A percentile compares a stretch with the other conserved stretches of the same genome.
Conservation (phyloP, 2,329 filamentous ascomycete genomes). For the Aureobasidium sp. region DNA sequence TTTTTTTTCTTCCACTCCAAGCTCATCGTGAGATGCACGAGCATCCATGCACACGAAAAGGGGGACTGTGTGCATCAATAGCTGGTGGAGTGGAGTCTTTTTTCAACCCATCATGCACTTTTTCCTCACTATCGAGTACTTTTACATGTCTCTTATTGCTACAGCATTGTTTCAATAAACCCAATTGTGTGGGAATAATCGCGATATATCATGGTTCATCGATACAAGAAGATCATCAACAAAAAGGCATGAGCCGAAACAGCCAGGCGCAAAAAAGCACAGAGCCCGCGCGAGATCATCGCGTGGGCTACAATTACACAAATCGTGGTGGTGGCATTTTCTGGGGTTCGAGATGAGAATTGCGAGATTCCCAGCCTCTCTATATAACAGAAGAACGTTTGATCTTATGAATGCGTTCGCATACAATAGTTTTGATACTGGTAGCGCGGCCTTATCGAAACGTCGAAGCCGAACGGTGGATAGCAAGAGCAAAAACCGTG, state of each 20-base stretch:
- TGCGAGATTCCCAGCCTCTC: neutral
- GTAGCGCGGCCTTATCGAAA: neutral
- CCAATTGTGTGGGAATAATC: conserved; percentile 8
- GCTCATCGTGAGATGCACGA: neutral
- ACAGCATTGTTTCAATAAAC: conserved; percentile 4
- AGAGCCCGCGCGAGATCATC: conserved; percentile 3
- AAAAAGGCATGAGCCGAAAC: conserved; percentile 1
- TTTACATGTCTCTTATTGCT: neutral
- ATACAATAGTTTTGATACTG: neutral
- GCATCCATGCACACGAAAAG: conserved; percentile 8
- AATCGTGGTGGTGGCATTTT: neutral
- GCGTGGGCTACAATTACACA: neutral
- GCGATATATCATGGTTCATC: neutral
- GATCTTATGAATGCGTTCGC: neutral
- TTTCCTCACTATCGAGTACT: neutral
- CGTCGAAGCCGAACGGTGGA: conserved; percentile 6
- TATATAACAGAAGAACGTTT: neutral
- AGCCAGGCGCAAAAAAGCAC: neutral
- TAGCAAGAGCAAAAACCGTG: neutral
- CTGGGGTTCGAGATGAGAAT: neutral
- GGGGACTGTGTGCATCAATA: neutral
- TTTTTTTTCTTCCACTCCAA: neutral
- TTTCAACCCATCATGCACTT: neutral
- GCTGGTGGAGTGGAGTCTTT: neutral
- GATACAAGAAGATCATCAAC: neutral